A percentile compares a stretch with the other conserved stretches of the same genome.
Evolutionary conservation across 2,329 filamentous ascomycete genomes (phyloP).

Genomic region (Diaporthe longicolla): DNA sequence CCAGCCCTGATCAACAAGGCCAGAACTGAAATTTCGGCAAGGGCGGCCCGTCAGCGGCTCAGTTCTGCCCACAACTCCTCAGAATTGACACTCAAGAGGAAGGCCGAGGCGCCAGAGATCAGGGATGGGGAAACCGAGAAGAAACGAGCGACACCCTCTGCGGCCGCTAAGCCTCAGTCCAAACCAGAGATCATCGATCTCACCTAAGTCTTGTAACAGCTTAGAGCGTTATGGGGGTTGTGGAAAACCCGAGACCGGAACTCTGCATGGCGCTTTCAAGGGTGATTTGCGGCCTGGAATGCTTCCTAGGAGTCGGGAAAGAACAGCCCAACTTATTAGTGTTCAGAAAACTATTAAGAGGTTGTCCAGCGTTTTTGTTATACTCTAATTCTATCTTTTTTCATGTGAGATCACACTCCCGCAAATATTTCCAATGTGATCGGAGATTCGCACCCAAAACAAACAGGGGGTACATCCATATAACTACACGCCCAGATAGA

Average conservation of each 20-base stretch:
- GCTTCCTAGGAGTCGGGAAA: neutral
- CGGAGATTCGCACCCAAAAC: no score
- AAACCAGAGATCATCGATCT: neutral
- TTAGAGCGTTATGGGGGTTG: neutral
- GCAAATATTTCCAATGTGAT: no score
- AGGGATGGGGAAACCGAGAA: neutral
- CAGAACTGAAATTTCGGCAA: neutral
- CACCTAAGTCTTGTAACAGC: neutral
- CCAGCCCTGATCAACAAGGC: neutral
- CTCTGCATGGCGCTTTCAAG: neutral
- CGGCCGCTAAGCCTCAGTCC: neutral
- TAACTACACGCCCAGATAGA: no score
- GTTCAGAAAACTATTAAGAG: no score
- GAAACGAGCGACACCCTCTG: neutral
- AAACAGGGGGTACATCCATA: no score
- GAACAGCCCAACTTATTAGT: no score
- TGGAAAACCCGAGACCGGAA: neutral
- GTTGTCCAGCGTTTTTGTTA: no score
- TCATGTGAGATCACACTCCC: no score
- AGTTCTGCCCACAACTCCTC: neutral
- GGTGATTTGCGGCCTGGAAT: neutral
- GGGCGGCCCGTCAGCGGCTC: neutral
- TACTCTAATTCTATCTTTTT: no score
- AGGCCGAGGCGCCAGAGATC: neutral
- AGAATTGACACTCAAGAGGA: neutral